phyloP scores from a whole-genome alignment of 1,284 basidiomycete genomes.

The Malassezia sp. region DNA sequence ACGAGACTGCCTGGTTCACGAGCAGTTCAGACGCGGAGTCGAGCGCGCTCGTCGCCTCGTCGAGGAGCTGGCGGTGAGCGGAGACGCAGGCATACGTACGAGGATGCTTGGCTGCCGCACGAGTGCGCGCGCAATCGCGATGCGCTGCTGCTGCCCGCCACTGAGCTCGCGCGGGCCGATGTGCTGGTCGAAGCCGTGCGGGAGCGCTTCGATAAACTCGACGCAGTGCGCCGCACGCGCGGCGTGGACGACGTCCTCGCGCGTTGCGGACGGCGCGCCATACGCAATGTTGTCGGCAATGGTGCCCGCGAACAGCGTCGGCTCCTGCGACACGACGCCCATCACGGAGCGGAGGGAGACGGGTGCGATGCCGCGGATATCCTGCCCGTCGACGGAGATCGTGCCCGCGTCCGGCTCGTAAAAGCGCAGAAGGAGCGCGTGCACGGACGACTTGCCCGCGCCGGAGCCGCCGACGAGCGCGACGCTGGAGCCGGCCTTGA shows the following conservation, averaged over 20 bases:
- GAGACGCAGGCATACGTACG: conserved; percentile 20
- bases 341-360: conserved; percentile 31
- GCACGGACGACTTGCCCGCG: conserved; percentile 68
- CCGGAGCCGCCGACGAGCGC: conserved; percentile 47
- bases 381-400: conserved; percentile 73
- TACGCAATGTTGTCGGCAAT: conserved; percentile 89
- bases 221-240: conserved; percentile 77
- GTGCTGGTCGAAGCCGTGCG: conserved; percentile 67
- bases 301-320: conserved; percentile 57
- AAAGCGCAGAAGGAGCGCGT: conserved; percentile 75
- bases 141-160: conserved; percentile 50
- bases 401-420: conserved; percentile 78
- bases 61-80: conserved; percentile 21
- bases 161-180: conserved; percentile 45
- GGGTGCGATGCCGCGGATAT: conserved; percentile 73
- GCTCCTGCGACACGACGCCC: conserved; percentile 44
- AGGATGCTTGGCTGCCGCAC: conserved; percentile 50
- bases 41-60: conserved; percentile 47
- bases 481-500: conserved; percentile 43
- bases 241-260: conserved; percentile 73
- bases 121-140: conserved; percentile 51
- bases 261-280: conserved; percentile 60
- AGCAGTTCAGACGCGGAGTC: conserved; percentile 48
- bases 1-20: conserved; percentile 49
- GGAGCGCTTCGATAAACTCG: conserved; percentile 84